Evolutionary conservation across 2,329 filamentous ascomycete genomes (phyloP).

Genomic region (Fusarium scirpi): DNA sequence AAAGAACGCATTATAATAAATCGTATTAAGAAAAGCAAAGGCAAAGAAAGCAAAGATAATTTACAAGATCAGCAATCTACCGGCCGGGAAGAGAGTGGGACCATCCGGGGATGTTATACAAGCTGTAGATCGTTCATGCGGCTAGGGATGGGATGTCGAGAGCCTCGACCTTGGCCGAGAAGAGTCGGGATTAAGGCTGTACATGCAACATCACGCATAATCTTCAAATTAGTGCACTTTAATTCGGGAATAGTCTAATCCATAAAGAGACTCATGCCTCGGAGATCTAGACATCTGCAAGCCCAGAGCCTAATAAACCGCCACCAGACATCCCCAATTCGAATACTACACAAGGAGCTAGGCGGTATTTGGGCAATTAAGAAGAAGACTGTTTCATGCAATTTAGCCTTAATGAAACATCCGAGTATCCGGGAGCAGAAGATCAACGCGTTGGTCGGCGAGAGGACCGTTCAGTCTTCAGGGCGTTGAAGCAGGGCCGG

Average conservation of each 20-base stretch:
- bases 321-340: not conserved
- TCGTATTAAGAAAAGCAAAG: not conserved
- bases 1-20: constrained; percentile 14
- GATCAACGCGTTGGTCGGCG: not conserved
- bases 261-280: not conserved
- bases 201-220: not conserved
- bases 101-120: constrained; percentile 8
- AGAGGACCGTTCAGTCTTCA: not conserved
- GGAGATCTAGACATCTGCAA: not conserved
- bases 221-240: not conserved
- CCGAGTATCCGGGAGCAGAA: not conserved
- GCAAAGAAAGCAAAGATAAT: not conserved
- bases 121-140: not conserved
- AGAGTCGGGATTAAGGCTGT: not conserved
- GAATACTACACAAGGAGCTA: not conserved
- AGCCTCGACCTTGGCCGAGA: not conserved
- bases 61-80: not conserved
- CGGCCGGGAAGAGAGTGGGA: not conserved
- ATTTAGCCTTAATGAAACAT: not conserved
- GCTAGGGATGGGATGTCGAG: not conserved
- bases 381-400: not conserved
- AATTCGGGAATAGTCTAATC: not conserved
- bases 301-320: not conserved
- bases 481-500: not conserved
- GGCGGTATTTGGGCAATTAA: too few relatives aligned